A percentile compares a stretch with the other conserved stretches of the same genome.
Conservation (phyloP, 2,329 filamentous ascomycete species). For the Xylaria sp. region DNA sequence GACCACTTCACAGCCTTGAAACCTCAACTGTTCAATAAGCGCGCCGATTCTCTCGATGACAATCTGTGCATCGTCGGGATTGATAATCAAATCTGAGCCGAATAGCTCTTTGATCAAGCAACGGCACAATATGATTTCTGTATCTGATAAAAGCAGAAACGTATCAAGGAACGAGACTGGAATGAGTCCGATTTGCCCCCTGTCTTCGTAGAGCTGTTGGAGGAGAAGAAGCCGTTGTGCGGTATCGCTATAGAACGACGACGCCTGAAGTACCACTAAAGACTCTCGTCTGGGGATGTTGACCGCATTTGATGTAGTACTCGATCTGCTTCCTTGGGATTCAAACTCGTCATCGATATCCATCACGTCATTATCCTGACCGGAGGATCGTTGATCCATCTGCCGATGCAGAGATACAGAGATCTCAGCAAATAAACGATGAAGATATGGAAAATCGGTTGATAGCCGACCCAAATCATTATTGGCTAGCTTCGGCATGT, state of each 20-base stretch:
- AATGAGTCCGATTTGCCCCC: conserved; percentile 59
- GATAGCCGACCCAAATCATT: conserved; percentile 52
- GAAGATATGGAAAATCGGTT: conserved; percentile 53
- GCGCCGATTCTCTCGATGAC: conserved; percentile 63
- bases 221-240: conserved; percentile 59
- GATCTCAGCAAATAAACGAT: conserved; percentile 56
- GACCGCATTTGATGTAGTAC: conserved; percentile 49
- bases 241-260: conserved; percentile 61
- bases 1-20: conserved; percentile 79
- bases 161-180: conserved; percentile 61
- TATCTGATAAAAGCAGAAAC: conserved; percentile 60
- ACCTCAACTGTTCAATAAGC: conserved; percentile 66
- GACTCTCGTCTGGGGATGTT: conserved; percentile 60
- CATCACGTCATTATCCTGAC: conserved; percentile 42
- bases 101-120: conserved; percentile 63
- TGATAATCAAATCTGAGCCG: conserved; percentile 62
- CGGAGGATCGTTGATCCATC: conserved; percentile 47
- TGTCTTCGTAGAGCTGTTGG: conserved; percentile 54
- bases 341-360: conserved; percentile 70
- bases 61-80: conserved; percentile 56
- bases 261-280: conserved; percentile 54
- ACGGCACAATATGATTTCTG: conserved; percentile 64
- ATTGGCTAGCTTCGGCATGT: conserved; percentile 58
- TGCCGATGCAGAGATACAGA: conserved; percentile 50
- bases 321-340: conserved; percentile 64